phyloP scores from a whole-genome alignment of 202 grass and related monocot species.

The Bolboschoenoplectus hybrid region DNA sequence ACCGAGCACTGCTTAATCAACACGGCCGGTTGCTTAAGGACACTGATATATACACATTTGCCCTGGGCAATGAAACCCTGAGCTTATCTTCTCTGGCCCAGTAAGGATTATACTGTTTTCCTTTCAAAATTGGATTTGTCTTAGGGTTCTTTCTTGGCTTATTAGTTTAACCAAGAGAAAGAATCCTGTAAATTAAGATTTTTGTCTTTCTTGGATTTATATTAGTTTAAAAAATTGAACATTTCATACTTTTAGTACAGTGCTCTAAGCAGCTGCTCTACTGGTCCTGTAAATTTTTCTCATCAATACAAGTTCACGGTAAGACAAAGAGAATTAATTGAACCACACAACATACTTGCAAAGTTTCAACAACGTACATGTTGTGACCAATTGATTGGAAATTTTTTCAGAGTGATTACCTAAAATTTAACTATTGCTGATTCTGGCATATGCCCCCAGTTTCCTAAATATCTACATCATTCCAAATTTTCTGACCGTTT shows the following conservation, averaged over 20 bases:
- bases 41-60: slow-evolving; percentile 49
- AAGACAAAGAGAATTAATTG: not conserved
- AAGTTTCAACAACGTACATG: not conserved
- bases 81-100: slow-evolving; percentile 12
- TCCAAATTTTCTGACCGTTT: not conserved
- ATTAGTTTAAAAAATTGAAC: not conserved
- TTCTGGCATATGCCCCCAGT: not conserved
- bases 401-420: not conserved
- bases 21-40: slow-evolving; percentile 44
- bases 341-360: not conserved
- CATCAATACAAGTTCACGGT: not conserved
- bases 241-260: not conserved
- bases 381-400: not conserved
- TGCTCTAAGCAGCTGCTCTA: not conserved
- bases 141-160: not conserved
- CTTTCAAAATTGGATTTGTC: not conserved
- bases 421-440: not conserved
- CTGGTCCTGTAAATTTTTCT: not conserved
- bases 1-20: slow-evolving; percentile 46
- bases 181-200: not conserved
- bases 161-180: not conserved
- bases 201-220: no score
- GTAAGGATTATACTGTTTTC: slow-evolving; percentile 38
- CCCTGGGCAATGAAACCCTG: slow-evolving; percentile 38
- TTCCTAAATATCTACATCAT: not conserved